Conservation (phyloP, 495 filamentous ascomycete species). For the Penicillium paradoxum region DNA sequence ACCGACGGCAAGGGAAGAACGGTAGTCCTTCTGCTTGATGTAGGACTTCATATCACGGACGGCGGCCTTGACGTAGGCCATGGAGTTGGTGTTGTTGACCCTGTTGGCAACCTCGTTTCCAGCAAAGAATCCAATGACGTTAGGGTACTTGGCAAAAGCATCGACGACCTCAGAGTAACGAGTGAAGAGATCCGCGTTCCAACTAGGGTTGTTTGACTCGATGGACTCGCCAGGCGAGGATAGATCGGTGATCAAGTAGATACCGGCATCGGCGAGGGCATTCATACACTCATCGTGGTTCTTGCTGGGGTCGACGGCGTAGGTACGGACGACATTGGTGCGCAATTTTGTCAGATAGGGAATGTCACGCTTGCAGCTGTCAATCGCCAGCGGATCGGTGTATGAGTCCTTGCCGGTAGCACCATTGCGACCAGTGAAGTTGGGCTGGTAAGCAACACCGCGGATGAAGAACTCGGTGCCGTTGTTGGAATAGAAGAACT, state of each 20-base stretch:
- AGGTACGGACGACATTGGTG: slow-evolving; percentile 92
- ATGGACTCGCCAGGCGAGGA: slow-evolving; percentile 78
- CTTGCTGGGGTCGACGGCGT: slow-evolving; percentile 76
- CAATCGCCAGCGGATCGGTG: slow-evolving; percentile 63
- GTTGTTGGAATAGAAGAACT: slow-evolving; percentile 73
- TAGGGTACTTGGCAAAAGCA: slow-evolving; percentile 72
- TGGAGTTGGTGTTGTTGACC: slow-evolving; percentile 76
- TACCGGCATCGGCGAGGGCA: slow-evolving; percentile 79
- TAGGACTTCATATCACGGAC: slow-evolving; percentile 94
- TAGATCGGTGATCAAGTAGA: slow-evolving; percentile 91
- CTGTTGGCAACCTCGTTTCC: slow-evolving; percentile 95
- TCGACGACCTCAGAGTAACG: slow-evolving; percentile 89
- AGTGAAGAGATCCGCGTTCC: slow-evolving; percentile 72
- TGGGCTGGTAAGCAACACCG: slow-evolving; percentile 83
- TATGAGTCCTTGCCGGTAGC: slow-evolving; percentile 35
- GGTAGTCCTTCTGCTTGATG: slow-evolving; percentile 74
- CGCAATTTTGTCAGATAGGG: slow-evolving; percentile 69
- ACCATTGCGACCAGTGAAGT: slow-evolving; percentile 47
- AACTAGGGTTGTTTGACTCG: slow-evolving; percentile 68
- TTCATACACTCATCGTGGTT: slow-evolving; percentile 84
- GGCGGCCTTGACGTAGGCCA: slow-evolving; percentile 93
- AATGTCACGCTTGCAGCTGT: slow-evolving; percentile 75
- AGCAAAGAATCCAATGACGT: slow-evolving; percentile 93
- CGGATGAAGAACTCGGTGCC: slow-evolving; percentile 84
- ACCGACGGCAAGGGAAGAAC: slow-evolving; percentile 69